These are phyloP conservation scores for Axilococcus clingmanii DNA, from an alignment of 139 green algal genomes.

Conservation along the genomic window DNA sequence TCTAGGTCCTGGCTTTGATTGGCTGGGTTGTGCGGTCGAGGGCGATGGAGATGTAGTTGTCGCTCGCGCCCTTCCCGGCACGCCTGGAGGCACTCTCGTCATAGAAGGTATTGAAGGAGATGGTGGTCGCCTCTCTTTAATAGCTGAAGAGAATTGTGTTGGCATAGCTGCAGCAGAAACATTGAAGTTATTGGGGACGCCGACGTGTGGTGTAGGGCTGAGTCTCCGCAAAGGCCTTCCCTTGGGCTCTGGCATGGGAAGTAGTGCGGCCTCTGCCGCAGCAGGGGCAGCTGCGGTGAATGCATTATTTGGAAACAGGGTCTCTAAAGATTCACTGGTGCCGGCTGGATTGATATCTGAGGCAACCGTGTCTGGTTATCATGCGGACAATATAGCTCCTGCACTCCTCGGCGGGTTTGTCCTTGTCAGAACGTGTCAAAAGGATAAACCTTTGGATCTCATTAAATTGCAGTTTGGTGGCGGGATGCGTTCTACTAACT, in stretches of 20 bases:
- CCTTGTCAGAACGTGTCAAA: constrained; percentile 69
- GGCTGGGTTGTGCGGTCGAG: constrained; percentile 92
- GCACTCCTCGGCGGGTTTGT: constrained; percentile 90
- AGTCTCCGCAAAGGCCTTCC: constrained; percentile 87
- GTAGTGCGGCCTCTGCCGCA: constrained; percentile 79
- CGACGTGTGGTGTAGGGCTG: constrained; percentile 66
- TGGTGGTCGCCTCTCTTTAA: constrained; percentile 68
- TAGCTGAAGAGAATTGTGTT: constrained; percentile 78
- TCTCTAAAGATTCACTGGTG: constrained; percentile 73
- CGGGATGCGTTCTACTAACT: too few relatives aligned
- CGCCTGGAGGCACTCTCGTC: constrained; percentile 54
- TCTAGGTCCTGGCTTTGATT: constrained; percentile 94
- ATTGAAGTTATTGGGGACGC: constrained; percentile 64
- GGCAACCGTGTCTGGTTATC: constrained; percentile 86
- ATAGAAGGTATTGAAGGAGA: constrained; percentile 88
- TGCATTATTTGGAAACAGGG: constrained; percentile 74
- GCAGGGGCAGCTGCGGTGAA: constrained; percentile 83
- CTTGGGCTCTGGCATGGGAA: constrained; percentile 85
- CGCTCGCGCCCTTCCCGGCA: constrained; percentile 46
- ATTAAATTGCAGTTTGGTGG: constrained; percentile 31
- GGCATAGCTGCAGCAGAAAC: constrained; percentile 84
- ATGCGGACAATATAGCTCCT: constrained; percentile 94
- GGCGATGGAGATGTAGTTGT: constrained; percentile 83
- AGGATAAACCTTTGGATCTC: constrained; percentile 68
- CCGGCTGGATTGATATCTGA: constrained; percentile 73